phyloP scores from a whole-genome alignment of 2,329 filamentous ascomycete genomes.

The Penicillium occitanis region DNA sequence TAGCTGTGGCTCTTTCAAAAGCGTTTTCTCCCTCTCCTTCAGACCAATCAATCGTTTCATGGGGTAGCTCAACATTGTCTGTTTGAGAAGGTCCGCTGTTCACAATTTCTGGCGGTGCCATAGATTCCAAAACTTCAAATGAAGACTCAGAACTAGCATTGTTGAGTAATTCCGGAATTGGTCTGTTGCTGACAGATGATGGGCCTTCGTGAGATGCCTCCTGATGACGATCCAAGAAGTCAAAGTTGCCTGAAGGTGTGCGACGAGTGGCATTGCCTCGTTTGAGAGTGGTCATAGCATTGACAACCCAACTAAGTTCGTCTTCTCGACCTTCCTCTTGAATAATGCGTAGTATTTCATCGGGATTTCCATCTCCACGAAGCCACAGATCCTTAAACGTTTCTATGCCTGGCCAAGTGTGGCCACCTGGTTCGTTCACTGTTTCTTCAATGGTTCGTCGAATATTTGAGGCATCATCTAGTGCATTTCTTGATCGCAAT shows the following conservation, averaged over 20 bases:
- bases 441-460: slow-evolving; percentile 49
- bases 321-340: slow-evolving; percentile 60
- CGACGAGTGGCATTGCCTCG: slow-evolving; percentile 7
- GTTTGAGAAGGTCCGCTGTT: neutral
- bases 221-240: neutral
- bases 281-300: slow-evolving; percentile 48
- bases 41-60: slow-evolving; percentile 3
- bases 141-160: slow-evolving; percentile 1
- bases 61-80: neutral
- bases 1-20: slow-evolving; percentile 1
- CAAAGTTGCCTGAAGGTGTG: neutral
- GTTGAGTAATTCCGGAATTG: neutral
- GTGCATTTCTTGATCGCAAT: slow-evolving; percentile 49
- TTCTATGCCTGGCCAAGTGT: slow-evolving; percentile 39
- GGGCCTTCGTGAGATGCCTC: slow-evolving; percentile 8
- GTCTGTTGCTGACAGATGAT: neutral
- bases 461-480: slow-evolving; percentile 49
- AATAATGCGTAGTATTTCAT: slow-evolving; percentile 61
- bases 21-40: slow-evolving; percentile 1
- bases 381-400: slow-evolving; percentile 58
- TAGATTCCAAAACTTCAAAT: neutral
- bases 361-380: slow-evolving; percentile 60
- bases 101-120: neutral
- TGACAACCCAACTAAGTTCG: slow-evolving; percentile 60
- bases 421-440: slow-evolving; percentile 10